These are phyloP conservation scores for Cruciata laevipes DNA, from an alignment of 257 asterid genomes.

Conservation along the genomic window DNA sequence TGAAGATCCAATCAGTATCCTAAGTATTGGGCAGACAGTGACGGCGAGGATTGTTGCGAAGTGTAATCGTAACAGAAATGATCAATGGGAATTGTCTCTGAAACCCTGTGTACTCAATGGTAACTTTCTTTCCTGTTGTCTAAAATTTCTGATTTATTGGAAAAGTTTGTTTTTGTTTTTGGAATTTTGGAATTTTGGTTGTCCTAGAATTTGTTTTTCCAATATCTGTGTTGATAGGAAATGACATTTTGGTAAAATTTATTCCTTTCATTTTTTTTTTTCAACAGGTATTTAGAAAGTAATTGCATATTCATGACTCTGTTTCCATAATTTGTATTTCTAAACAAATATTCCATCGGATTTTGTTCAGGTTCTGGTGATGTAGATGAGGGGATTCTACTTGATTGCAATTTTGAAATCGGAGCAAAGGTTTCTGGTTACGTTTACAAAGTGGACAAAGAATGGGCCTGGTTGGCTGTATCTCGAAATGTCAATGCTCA, in stretches of 20 bases:
- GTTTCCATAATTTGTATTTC: not conserved
- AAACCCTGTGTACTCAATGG: conserved; percentile 74
- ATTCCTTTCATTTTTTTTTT: not conserved
- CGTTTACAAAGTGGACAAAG: conserved; percentile 71
- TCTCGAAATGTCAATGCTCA: conserved; percentile 73
- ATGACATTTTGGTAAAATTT: not conserved
- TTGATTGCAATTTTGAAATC: conserved; percentile 41
- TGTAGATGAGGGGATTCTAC: conserved; percentile 20
- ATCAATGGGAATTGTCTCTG: conserved; percentile 70
- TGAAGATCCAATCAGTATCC: conserved; percentile 55
- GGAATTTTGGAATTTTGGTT: not conserved
- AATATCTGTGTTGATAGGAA: not conserved
- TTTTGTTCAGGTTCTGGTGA: conserved; percentile 46
- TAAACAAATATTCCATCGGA: conserved; percentile 6
- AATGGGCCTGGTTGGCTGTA: conserved; percentile 74
- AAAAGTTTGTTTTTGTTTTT: too few species aligned
- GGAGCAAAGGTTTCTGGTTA: conserved; percentile 72
- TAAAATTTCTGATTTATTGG: not conserved
- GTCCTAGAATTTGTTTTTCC: not conserved
- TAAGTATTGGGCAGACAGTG: conserved; percentile 66
- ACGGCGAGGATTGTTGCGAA: conserved; percentile 67
- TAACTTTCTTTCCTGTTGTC: conserved; percentile 10
- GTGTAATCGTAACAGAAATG: conserved; percentile 40
- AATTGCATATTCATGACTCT: not conserved
- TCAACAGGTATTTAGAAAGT: not conserved